Conservation (phyloP, 768 basidiomycete genomes). For the Boletus patriciae region DNA sequence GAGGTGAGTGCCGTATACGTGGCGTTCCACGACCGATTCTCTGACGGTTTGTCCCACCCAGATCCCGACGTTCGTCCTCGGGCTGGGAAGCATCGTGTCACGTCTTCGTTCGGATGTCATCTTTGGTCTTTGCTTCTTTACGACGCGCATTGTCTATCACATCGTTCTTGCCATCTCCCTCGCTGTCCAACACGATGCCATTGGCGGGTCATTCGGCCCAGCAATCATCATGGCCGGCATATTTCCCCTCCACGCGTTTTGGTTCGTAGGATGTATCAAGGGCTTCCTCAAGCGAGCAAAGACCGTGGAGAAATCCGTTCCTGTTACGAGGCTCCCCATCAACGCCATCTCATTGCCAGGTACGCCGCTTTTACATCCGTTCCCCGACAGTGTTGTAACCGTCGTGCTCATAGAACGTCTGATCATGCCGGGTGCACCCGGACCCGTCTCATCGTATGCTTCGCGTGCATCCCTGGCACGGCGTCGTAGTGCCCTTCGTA, state of each 20-base stretch:
- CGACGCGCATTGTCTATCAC: slow-evolving; percentile 51
- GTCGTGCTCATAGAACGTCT: slow-evolving; percentile 16
- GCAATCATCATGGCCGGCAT: slow-evolving; percentile 40
- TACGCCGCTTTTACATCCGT: background rate
- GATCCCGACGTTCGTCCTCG: slow-evolving; percentile 57
- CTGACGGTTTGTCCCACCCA: slow-evolving; percentile 13
- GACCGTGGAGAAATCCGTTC: background rate
- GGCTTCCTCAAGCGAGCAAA: slow-evolving; percentile 43
- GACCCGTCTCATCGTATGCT: slow-evolving; percentile 5
- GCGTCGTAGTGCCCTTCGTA: slow-evolving; percentile 28
- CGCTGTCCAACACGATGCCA: slow-evolving; percentile 24
- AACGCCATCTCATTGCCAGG: slow-evolving; percentile 6
- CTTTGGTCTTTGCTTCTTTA: slow-evolving; percentile 52
- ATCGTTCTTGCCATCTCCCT: slow-evolving; percentile 37
- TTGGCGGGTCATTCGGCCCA: slow-evolving; percentile 41
- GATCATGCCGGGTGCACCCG: slow-evolving; percentile 8
- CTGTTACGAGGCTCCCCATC: slow-evolving; percentile 2
- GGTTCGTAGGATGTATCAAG: slow-evolving; percentile 53
- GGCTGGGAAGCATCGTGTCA: slow-evolving; percentile 45
- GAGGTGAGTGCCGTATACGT: slow-evolving; percentile 35
- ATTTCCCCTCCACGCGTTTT: slow-evolving; percentile 50
- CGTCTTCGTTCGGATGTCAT: slow-evolving; percentile 46
- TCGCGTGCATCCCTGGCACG: slow-evolving; percentile 27
- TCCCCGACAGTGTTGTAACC: background rate
- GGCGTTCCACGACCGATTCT: background rate